Conservation (phyloP, 2,329 filamentous ascomycete species). For the Didymellaceae sp. region DNA sequence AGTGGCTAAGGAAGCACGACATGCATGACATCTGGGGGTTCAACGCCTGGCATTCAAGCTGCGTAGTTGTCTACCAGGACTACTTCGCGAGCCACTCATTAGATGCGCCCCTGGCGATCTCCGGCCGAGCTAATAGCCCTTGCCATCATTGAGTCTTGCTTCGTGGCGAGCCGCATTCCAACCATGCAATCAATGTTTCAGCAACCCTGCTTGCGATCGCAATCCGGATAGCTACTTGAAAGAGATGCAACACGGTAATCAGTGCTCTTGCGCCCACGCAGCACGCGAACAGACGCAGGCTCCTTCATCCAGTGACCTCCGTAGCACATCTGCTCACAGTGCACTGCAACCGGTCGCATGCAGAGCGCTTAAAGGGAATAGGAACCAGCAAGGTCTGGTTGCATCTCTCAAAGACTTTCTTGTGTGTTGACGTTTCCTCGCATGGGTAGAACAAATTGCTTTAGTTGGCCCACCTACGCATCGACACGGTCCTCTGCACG, state of each 20-base stretch:
- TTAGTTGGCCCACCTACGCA: too few species aligned
- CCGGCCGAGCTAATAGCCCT: constrained; percentile 3
- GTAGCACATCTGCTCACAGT: constrained; percentile 35
- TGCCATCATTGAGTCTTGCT: constrained; percentile 9
- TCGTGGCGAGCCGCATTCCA: constrained; percentile 17
- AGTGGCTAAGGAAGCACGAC: constrained; percentile 33
- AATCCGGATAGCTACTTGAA: constrained; percentile 32
- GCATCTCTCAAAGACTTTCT: constrained; percentile 17
- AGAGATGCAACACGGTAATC: constrained; percentile 38
- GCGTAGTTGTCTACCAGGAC: constrained; percentile 17
- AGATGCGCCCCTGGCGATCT: constrained; percentile 14
- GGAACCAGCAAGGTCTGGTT: constrained; percentile 27
- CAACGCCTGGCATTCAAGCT: constrained; percentile 28
- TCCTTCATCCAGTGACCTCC: constrained; percentile 31
- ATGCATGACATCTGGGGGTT: constrained; percentile 35
- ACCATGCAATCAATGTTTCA: constrained; percentile 33
- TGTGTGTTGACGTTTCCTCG: constrained; percentile 22
- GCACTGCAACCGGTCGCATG: constrained; percentile 27
- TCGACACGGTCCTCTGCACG: too few species aligned
- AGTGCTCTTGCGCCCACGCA: constrained; percentile 40
- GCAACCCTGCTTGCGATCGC: constrained; percentile 23
- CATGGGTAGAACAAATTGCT: constrained; percentile 18
- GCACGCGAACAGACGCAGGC: constrained; percentile 37
- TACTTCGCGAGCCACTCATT: constrained; percentile 20
- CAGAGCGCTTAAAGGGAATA: constrained; percentile 22